Percentiles rank a stretch among this genome's conserved stretches.
Conservation (phyloP, 1,139 yeast genomes). For the Debaryomycetaceae sp. region DNA sequence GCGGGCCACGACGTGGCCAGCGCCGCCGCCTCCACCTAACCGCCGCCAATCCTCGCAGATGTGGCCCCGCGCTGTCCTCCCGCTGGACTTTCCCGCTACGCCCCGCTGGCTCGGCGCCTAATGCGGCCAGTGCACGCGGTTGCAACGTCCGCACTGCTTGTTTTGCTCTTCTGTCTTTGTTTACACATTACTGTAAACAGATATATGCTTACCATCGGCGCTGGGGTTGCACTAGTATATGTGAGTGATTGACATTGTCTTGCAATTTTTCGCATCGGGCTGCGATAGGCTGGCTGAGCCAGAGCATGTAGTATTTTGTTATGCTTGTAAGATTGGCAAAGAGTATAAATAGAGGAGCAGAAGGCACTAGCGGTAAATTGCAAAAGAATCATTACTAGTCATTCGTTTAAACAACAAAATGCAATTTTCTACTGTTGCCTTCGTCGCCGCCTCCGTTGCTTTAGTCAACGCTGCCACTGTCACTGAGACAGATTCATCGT, state of each 20-base stretch:
- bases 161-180: neutral
- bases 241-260: neutral
- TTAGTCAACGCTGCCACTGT: conserved; percentile 33
- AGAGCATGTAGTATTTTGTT: neutral
- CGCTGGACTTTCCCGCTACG: neutral
- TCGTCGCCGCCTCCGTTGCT: conserved; percentile 39
- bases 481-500: conserved; percentile 28
- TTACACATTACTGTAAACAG: neutral
- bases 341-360: conserved; percentile 1
- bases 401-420: conserved; percentile 25
- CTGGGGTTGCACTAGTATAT: neutral
- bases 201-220: neutral
- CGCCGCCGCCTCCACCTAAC: no score
- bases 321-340: neutral
- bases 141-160: neutral
- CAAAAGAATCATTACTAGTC: conserved; percentile 24
- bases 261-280: neutral
- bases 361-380: neutral
- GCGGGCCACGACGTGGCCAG: neutral
- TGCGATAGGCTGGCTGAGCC: neutral
- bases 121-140: neutral
- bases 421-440: conserved; percentile 48
- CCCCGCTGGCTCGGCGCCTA: neutral
- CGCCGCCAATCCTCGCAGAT: no score
- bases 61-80: neutral